Evolutionary conservation across 1,139 yeast species (phyloP), one percentile per base, ranked within the genome.

Genomic region (Lodderomyces parapsilosis): DNA sequence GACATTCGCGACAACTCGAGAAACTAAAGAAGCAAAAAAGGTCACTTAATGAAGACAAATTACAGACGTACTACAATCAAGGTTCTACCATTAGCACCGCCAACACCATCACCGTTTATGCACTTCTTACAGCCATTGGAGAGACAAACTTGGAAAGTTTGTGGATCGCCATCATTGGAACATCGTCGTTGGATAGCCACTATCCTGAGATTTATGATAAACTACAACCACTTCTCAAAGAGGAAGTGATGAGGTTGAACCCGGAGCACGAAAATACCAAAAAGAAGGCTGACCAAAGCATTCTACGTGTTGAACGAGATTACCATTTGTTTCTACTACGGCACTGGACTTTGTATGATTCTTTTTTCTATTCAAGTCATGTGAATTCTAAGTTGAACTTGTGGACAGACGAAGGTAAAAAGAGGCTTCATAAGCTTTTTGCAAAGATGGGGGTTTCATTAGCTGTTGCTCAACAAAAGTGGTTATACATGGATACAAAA

Each of bases 361-460:
- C 97, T 46, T 90, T 94, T 66, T 80, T 81, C 57, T 94, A 90
- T 60, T 89, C 96, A 20, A 84, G 90, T 49, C 93, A 85, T 58
- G 90, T 93, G 35, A 89, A 91, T 54, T 86, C 98, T 18, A 88
- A 90, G 59, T 70, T 93, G 47, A 83, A 83, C 47, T 67, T 93
- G 36, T 94, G 96, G 93, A 86, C 94, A 18, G 96, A 88, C 56
- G 94, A 87, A 45, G 99, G 99, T 3, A 80, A 84, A 53, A 89
- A 88, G 59, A 78, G 83, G 52, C 68, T 94, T 40, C 96, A 91
- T 59, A 90, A 90, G 55, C 74, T 94, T 76, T 86, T 94, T 66
- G 99, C 99, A 2, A 81, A 86, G 53, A 93, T 94, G 97, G 99
- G 99, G 6, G 86, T 94, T 5, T 85, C 97, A 0, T 68, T 94